Evolutionary conservation across 257 asterid species (phyloP), one percentile per base, ranked within the genome.

Genomic region (Anisodus tanguticus): DNA sequence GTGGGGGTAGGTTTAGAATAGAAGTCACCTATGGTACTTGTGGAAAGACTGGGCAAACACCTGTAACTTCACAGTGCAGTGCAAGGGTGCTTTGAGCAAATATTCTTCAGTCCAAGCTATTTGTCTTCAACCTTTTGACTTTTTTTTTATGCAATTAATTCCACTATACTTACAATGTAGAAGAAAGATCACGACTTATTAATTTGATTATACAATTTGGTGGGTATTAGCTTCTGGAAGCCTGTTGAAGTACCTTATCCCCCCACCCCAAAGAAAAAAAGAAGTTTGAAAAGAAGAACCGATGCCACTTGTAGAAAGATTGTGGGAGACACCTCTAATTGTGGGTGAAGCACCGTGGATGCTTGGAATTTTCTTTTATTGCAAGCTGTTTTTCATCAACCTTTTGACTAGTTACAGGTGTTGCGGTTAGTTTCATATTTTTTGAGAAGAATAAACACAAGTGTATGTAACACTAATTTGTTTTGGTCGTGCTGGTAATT

Each of bases 321-420:
- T 60, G 67, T 19, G 67, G 68, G 68, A 13, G 1, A 8, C 37
- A 62, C 35, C 58, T 45, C 55, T 71, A 43, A 11, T 71, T n/a
- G 57, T 43, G 8, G 79, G 9, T n/a, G 55, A 43, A 43, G 79
- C 79, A 19, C 80, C n/a, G 10, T 72, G 16, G 39, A 39, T 72
- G 37, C 41, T 26, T 47, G 41, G 59, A 57, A 6, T 57, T 15
- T 45, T 49, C 45, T 19, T 47, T 72, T 45, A 39, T 45, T 72
- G 41, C 58, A 45, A 71, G 59, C 39, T 72, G 80, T 72, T 47
- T 72, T 58, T 72, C 80, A 47, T 45, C 59, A 47, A 72, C 57
- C 59, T 47, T 47, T 72, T 72, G 59, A 72, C 59, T 19, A 9
- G 59, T 39, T 72, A 72, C 58, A n/a, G 6, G 58, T 17, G 12